Conservation (phyloP, 225 moss, liverwort and hornwort species). For the Bryum argenteum region DNA sequence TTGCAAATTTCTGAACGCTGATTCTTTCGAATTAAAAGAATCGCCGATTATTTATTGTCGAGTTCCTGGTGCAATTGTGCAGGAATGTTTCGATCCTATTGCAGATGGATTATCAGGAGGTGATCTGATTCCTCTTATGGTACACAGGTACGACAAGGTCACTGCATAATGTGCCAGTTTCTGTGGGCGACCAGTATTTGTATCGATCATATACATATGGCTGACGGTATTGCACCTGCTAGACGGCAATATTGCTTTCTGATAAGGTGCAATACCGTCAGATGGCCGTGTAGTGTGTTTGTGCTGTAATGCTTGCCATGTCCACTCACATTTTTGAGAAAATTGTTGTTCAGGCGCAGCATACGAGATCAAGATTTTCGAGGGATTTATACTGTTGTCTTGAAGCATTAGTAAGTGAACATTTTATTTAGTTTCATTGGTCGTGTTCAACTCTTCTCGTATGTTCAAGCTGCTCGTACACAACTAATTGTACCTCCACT, state of each 20-base stretch:
- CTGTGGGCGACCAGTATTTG: neutral
- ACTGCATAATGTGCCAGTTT: neutral
- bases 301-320: conserved; percentile 1
- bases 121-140: conserved; percentile 97
- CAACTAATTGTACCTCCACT: neutral
- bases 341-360: conserved; percentile 67
- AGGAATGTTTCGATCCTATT: conserved; percentile 99
- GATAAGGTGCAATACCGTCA: too few species aligned
- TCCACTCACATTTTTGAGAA: conserved; percentile 5
- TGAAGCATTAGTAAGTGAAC: conserved; percentile 75
- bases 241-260: too few species aligned
- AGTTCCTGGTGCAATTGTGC: conserved; percentile 23
- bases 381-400: conserved; percentile 89
- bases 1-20: neutral
- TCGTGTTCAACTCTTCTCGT: neutral
- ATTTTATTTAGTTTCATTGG: neutral
- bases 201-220: neutral
- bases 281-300: too few species aligned
- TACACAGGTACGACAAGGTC: conserved; percentile 66
- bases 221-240: too few species aligned
- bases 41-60: neutral
- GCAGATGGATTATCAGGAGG: conserved; percentile 91
- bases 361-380: conserved; percentile 97
- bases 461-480: neutral
- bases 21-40: conserved; percentile 2